These are phyloP conservation scores for Boletus tomentosulus DNA, from an alignment of 768 basidiomycete species.

Conservation along the genomic window DNA sequence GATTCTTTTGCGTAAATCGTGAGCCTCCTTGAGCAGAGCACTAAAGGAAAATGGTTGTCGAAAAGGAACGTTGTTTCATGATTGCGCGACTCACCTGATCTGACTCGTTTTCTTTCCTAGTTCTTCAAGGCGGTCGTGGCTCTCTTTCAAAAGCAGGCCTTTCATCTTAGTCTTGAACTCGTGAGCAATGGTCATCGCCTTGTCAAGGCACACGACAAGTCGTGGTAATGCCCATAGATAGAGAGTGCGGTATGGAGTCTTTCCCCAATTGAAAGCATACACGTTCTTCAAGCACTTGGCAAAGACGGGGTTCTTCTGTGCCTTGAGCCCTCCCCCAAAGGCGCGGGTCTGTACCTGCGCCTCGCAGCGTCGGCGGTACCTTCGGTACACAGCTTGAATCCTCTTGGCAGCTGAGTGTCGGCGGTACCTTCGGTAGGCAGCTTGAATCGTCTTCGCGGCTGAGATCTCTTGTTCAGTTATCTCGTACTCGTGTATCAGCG, in stretches of 20 bases:
- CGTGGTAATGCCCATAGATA: conserved; percentile 39
- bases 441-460: conserved; percentile 10
- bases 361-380: too few relatives aligned
- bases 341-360: too few relatives aligned
- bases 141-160: conserved; percentile 22
- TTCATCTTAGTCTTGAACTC: conserved; percentile 32
- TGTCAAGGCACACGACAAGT: conserved; percentile 39
- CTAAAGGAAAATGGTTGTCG: conserved; percentile 13
- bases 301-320: conserved; percentile 16
- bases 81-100: conserved; percentile 29
- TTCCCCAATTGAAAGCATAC: conserved; percentile 26
- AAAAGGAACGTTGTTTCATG: background rate
- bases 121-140: conserved; percentile 35
- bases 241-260: conserved; percentile 32
- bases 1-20: conserved; percentile 28
- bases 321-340: too few relatives aligned
- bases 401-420: too few relatives aligned
- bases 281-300: conserved; percentile 25
- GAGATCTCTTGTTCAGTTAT: conserved; percentile 25
- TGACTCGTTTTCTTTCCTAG: conserved; percentile 27
- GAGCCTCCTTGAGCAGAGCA: conserved; percentile 21
- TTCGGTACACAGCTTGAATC: too few relatives aligned
- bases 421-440: too few relatives aligned
- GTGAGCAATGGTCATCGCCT: conserved; percentile 20
- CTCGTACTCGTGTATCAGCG: conserved; percentile 13